phyloP scores from a whole-genome alignment of 441 rosid species.

The Jatropha podagrica region DNA sequence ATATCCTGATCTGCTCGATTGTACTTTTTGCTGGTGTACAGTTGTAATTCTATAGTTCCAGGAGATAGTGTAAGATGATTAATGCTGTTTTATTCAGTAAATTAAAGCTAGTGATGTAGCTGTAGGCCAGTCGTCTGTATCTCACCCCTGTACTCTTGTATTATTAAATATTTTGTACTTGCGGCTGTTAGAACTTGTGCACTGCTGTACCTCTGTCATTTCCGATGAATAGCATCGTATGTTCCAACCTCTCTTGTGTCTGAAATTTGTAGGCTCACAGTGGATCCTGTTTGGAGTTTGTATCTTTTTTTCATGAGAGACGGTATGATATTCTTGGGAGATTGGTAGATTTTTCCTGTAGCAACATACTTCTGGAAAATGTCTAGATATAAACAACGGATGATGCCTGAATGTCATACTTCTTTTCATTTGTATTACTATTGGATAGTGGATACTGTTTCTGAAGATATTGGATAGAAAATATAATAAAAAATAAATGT shows the following conservation, averaged over 20 bases:
- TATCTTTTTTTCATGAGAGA: background rate
- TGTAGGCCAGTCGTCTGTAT: conserved; percentile 18
- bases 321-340: background rate
- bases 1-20: conserved; percentile 9
- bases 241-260: background rate
- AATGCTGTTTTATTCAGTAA: conserved; percentile 10
- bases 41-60: conserved; percentile 34
- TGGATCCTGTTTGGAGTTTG: background rate
- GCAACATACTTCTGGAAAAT: background rate
- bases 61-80: conserved; percentile 24
- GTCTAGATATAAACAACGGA: background rate
- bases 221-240: background rate
- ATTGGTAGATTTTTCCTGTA: too few species aligned
- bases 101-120: conserved; percentile 13
- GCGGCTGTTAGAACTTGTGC: background rate
- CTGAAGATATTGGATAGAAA: background rate
- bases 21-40: conserved; percentile 28
- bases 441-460: background rate
- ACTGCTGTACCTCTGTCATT: background rate
- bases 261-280: background rate
- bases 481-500: background rate
- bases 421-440: background rate
- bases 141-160: conserved; percentile 3
- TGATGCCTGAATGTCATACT: background rate
- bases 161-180: conserved; percentile 16